Evolutionary conservation across 345 rosid genomes (phyloP).

Genomic region (Trapa incisa): DNA sequence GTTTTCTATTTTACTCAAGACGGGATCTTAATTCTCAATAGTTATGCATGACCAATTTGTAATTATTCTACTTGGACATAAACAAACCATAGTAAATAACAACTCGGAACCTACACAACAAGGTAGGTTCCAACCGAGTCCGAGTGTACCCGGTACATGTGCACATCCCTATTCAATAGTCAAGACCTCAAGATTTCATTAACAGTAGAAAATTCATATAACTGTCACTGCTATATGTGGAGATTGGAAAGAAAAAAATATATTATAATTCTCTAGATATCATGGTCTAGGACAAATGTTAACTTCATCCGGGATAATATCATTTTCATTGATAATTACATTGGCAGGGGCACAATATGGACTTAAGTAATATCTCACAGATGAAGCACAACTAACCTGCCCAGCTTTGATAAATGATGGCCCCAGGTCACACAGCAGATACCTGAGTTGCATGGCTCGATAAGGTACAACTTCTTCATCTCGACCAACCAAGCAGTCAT

Average conservation of each 20-base stretch:
- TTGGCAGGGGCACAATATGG: neutral
- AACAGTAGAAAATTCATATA: neutral
- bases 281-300: neutral
- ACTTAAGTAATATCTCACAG: neutral
- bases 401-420: constrained; percentile 98
- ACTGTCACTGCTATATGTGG: neutral
- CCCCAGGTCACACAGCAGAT: constrained; percentile 84
- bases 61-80: no score
- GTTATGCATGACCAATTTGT: no score
- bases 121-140: no score
- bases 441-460: constrained; percentile 91
- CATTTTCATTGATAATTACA: neutral
- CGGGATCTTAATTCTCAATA: no score
- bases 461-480: constrained; percentile 81
- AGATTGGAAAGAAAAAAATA: neutral
- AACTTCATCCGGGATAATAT: neutral
- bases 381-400: constrained; percentile 37
- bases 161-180: no score
- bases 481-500: constrained; percentile 81
- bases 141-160: no score
- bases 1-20: no score
- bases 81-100: no score
- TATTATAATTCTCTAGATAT: neutral
- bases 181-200: neutral
- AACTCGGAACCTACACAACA: no score